Conservation (phyloP, 768 basidiomycete genomes). For the Agaricus subrufescens region DNA sequence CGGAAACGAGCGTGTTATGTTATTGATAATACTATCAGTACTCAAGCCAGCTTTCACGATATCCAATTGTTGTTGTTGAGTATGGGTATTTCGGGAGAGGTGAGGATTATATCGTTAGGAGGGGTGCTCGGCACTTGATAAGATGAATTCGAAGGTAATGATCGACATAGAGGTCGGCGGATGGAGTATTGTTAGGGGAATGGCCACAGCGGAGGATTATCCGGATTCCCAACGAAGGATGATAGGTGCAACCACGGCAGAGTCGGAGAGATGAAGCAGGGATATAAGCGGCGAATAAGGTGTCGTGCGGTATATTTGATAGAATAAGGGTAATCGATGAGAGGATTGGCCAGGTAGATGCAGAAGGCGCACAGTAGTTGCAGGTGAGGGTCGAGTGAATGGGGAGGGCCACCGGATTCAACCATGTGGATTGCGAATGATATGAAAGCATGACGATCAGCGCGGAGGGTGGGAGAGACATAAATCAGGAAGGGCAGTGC, state of each 20-base stretch:
- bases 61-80: background rate
- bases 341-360: background rate
- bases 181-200: background rate
- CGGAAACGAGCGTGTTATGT: slow-evolving; percentile 3
- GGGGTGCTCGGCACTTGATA: slow-evolving; percentile 2
- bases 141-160: background rate
- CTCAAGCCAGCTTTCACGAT: slow-evolving; percentile 1
- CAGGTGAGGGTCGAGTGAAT: background rate
- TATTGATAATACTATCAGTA: slow-evolving; percentile 6
- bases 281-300: background rate
- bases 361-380: background rate
- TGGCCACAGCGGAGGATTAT: background rate
- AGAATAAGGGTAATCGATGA: slow-evolving; percentile 5
- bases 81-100: background rate
- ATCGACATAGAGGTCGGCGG: background rate
- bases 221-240: background rate
- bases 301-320: slow-evolving; percentile 1
- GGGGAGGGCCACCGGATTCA: background rate
- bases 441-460: background rate
- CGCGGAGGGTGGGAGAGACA: background rate
- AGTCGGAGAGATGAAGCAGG: background rate
- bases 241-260: background rate
- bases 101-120: background rate
- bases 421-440: background rate
- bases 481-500: background rate